Percentiles rank a stretch among this genome's conserved stretches.
phyloP scores from a whole-genome alignment of 768 basidiomycete genomes.

The Suillus variegatus region DNA sequence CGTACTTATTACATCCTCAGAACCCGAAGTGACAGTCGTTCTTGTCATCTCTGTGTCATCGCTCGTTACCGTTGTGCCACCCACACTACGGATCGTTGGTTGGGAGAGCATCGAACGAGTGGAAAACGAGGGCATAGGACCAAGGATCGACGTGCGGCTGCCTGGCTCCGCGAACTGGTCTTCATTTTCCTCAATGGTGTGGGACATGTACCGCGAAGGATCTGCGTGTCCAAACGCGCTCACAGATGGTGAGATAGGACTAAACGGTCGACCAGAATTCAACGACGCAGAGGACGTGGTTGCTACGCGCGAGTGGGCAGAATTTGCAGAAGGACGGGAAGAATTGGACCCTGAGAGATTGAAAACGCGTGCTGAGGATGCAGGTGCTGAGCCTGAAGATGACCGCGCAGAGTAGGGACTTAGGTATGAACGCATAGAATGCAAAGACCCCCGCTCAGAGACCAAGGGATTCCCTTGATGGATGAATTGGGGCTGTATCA shows the following conservation, averaged over 20 bases:
- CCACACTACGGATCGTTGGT: constrained; percentile 34
- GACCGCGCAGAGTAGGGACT: constrained; percentile 49
- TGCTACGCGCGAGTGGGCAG: constrained; percentile 35
- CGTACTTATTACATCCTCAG: background rate
- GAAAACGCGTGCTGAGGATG: constrained; percentile 44
- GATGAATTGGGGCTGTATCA: constrained; percentile 43
- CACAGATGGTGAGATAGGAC: constrained; percentile 46
- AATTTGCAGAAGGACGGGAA: constrained; percentile 47
- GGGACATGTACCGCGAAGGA: constrained; percentile 11
- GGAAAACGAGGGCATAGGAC: constrained; percentile 35
- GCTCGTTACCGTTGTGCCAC: constrained; percentile 28
- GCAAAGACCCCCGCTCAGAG: constrained; percentile 68
- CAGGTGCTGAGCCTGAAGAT: constrained; percentile 50
- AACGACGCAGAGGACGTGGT: constrained; percentile 40
- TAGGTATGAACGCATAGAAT: constrained; percentile 62
- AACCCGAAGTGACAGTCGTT: constrained; percentile 19
- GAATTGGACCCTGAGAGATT: constrained; percentile 54
- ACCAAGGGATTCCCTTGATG: constrained; percentile 40
- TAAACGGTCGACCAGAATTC: constrained; percentile 44
- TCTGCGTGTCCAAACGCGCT: constrained; percentile 47
- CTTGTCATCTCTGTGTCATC: constrained; percentile 31
- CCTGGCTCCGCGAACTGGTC: constrained; percentile 5
- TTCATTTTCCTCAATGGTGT: constrained; percentile 2
- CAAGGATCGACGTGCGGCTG: constrained; percentile 30
- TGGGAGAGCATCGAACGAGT: constrained; percentile 22